Base-by-base conservation (phyloP, 306 rosid species). In the Prunus campanulata region DNA sequence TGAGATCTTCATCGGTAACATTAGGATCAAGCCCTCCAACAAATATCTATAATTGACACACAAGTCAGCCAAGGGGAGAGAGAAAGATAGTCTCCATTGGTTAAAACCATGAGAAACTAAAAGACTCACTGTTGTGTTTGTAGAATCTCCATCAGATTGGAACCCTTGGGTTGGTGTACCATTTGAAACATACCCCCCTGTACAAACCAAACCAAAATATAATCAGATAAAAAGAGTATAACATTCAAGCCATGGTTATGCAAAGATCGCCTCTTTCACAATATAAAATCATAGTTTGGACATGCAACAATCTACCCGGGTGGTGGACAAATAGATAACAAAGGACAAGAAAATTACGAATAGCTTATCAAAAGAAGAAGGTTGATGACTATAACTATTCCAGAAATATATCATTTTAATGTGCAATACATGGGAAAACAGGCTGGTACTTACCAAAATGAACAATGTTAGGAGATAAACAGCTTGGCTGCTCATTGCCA, bases 1-100 rank as follows among this genome's bases (percentile, higher is more conserved):
- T 92, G 50, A 96, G 99, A 81, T 96, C 99, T 76, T 96, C 99
- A 75, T 96, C 98, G 15, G 91, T 85, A 64, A 83, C 98, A 80
- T 86, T 88, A 60, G 99, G 90, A 82, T 96, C 99, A 46, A 96
- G 97, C 78, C 99, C 99, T 81, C 99, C 99, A 54, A 96, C 99
- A 89, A 96, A 96, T 85, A 96, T 93, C 99, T 96, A 77, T 50
- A 32, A 78, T 48, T 18, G 70, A 68, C 71, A 78, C 61, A 70
- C 7, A 10, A 54, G 50, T 90, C 77, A 87, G 82, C 74, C 61
- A 75, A 61, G 48, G 32, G 42, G 61, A 75, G 42, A 52, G 64
- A 65, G 66, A 74, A 59, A 7, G 27, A 29, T 14, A n/a, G 42
- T 42, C 25, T 35, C 56, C 42, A 66, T 65, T 66, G 7, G 44